A percentile compares a stretch with the other conserved stretches of the same genome.
phyloP scores from a whole-genome alignment of 352 stramenopile species.

The Phytophthora lateralis region DNA sequence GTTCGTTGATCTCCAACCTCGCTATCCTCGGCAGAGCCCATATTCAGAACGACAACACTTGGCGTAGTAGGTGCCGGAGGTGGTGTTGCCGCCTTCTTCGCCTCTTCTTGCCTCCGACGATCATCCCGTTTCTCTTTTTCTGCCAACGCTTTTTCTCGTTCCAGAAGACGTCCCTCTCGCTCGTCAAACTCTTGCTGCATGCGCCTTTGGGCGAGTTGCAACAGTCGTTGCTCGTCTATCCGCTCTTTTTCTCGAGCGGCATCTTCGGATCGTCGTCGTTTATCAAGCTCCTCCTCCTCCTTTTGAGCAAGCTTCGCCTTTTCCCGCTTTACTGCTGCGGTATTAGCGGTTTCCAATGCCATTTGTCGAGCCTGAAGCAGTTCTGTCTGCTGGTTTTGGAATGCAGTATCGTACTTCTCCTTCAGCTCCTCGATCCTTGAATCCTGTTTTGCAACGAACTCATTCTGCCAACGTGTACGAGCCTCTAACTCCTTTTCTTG shows the following conservation, averaged over 20 bases:
- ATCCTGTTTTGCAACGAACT: constrained; percentile 75
- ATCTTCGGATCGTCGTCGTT: constrained; percentile 33
- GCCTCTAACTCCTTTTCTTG: constrained; percentile 68
- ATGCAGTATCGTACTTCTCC: constrained; percentile 66
- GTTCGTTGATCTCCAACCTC: constrained; percentile 22
- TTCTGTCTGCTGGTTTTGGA: constrained; percentile 65
- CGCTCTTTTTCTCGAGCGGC: constrained; percentile 40
- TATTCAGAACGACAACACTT: constrained; percentile 67
- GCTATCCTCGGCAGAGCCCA: constrained; percentile 44
- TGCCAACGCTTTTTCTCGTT: constrained; percentile 48
- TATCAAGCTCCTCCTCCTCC: constrained; percentile 49
- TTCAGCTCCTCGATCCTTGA: constrained; percentile 69
- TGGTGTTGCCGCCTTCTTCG: constrained; percentile 14
- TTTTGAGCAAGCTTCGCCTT: constrained; percentile 42
- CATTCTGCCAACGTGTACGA: constrained; percentile 68
- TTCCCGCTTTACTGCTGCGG: constrained; percentile 58
- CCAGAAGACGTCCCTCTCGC: constrained; percentile 53
- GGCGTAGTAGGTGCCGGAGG: constrained; percentile 26
- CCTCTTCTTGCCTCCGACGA: constrained; percentile 24
- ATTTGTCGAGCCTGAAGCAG: constrained; percentile 55
- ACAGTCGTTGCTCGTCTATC: constrained; percentile 45
- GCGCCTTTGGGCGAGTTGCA: constrained; percentile 42
- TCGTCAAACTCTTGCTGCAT: constrained; percentile 60
- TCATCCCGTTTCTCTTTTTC: constrained; percentile 53
- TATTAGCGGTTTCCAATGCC: constrained; percentile 51